Base-by-base conservation (phyloP, 306 rosid genomes). In the Quercus alba region DNA sequence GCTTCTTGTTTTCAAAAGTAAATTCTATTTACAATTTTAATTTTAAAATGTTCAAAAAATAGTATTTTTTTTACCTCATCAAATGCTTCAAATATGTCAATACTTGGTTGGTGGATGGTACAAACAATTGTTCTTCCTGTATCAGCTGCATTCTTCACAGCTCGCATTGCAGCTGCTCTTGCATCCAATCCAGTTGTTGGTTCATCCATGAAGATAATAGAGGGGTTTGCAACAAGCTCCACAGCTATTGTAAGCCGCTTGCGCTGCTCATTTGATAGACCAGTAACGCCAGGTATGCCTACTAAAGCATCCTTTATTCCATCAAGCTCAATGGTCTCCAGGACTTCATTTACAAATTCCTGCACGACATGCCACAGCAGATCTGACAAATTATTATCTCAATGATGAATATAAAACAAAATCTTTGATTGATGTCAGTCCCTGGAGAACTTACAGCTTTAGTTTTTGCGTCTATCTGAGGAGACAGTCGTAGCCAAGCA, bases 181-280 rank as follows among this genome's bases (percentile, higher is more conserved):
- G 88, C 90, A 88, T 90, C 89, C 67, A 90, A 81, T n/a, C 92
- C 91, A 1, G 94, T 78, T 67, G 94, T 90, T 2, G 94, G 92
- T 74, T 90, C 94, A 79, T 88, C 94, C 89, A 90, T 79, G 84
- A 90, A 86, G 70, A 90, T 83, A 51, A 90, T 86, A 20, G 89
- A 86, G 41, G 94, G 91, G 74, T 90, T 90, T 19, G 94, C 85
- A 44, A 90, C 88, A 44, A 90, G 88, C 70, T 90, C 94, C 25
- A 87, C 75, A 1, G 91, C 93, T 78, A 90, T 88, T 4, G 93
- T 90, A 20, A 90, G 81, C 30, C 90, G 76, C 58, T 90, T 90
- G 41, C 90, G 83, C 69, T 87, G 93, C 85, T 90, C 88, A 62
- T 91, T 90, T 17, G 93, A 90, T 49, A 89, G 76, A 15, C 93